These are phyloP conservation scores for Symbiodinium natans DNA, from an alignment of 73 alveolate genomes.

Conservation along the genomic window DNA sequence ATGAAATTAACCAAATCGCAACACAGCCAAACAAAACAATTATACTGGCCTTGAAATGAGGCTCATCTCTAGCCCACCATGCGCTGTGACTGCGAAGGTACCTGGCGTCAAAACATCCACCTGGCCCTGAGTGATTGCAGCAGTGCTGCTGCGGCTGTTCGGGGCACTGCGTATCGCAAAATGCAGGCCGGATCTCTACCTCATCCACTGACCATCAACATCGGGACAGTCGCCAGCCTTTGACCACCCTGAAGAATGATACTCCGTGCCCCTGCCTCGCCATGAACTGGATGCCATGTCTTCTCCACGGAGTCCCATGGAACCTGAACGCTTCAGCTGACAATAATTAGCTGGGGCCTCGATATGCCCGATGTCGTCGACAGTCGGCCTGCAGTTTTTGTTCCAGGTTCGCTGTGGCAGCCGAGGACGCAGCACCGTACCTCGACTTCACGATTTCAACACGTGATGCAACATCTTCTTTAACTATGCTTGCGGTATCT, in stretches of 20 bases:
- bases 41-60: background rate
- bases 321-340: background rate
- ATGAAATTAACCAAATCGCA: too few species aligned
- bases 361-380: background rate
- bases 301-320: background rate
- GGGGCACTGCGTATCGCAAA: background rate
- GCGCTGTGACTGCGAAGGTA: background rate
- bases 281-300: background rate
- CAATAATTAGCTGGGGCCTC: too few species aligned
- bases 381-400: background rate
- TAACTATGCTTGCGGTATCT: too few species aligned
- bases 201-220: too few species aligned
- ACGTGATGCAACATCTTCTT: background rate
- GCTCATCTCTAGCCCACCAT: background rate
- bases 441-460: background rate
- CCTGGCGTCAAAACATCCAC: background rate
- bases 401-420: background rate
- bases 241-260: too few species aligned
- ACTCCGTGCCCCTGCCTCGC: background rate
- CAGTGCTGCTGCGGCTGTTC: background rate
- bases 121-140: background rate
- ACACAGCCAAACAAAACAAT: too few species aligned
- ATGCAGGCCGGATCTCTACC: background rate
- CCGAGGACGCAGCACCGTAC: background rate
- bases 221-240: background rate